Evolutionary conservation across 139 green algal genomes (phyloP).

Genomic region (Coelastrella sp.): DNA sequence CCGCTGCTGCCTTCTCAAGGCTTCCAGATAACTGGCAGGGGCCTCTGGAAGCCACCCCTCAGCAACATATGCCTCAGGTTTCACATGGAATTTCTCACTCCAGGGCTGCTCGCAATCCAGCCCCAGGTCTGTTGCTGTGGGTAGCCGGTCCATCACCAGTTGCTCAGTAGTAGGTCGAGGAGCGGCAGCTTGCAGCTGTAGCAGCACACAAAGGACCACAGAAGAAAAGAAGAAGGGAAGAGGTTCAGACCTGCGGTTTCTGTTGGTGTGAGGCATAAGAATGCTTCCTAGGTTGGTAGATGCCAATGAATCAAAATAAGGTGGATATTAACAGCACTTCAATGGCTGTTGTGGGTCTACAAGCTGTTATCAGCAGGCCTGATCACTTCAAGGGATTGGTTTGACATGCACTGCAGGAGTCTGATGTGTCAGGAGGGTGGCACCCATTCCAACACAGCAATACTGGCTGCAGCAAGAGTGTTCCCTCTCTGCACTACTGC

Average conservation of each 20-base stretch:
- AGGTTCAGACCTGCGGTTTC: too few species aligned
- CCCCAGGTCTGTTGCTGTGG: conserved; percentile 41
- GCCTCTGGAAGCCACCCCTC: conserved; percentile 54
- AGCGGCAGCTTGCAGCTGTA: neutral
- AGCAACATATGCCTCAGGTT: conserved; percentile 33
- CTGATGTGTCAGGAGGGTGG: neutral
- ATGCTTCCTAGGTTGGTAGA: too few species aligned
- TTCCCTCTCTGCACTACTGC: neutral
- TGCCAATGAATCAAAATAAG: too few species aligned
- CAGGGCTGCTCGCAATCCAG: conserved; percentile 42
- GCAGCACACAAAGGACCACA: too few species aligned
- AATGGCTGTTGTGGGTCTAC: too few species aligned
- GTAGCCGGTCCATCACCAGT: conserved; percentile 1
- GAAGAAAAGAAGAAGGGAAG: too few species aligned
- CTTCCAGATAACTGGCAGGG: conserved; percentile 59
- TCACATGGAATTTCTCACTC: conserved; percentile 50
- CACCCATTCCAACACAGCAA: neutral
- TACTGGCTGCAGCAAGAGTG: neutral
- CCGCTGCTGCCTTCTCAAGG: conserved; percentile 59
- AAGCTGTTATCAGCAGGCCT: too few species aligned
- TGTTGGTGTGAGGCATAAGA: too few species aligned
- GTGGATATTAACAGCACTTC: too few species aligned
- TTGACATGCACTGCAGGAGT: too few species aligned
- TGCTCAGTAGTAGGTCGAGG: neutral
- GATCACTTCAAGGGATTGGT: too few species aligned